phyloP scores from a whole-genome alignment of 768 basidiomycete species.

The Russula abietina region DNA sequence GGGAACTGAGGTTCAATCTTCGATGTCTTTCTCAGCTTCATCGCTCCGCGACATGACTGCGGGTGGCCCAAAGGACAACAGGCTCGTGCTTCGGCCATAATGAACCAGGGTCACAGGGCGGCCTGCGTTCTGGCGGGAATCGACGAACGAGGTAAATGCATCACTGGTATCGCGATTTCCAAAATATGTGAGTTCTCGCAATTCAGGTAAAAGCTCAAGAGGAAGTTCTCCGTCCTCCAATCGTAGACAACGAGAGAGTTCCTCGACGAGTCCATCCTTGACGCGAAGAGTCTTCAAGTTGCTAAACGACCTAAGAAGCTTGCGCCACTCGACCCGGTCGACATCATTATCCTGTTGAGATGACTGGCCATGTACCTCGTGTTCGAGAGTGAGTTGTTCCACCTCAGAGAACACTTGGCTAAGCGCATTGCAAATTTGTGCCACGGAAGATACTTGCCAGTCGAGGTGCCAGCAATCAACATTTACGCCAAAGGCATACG shows the following conservation, averaged over 20 bases:
- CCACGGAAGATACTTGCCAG: not conserved
- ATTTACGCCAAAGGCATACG: not conserved
- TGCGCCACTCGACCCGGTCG: not conserved
- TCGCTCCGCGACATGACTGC: not conserved
- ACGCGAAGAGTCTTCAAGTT: not conserved
- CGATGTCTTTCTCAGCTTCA: too few relatives aligned
- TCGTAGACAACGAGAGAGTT: not conserved
- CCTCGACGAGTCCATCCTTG: not conserved
- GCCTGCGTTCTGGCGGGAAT: constrained; percentile 21
- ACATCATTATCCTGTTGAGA: not conserved
- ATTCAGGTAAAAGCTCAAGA: not conserved
- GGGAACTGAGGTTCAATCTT: too few relatives aligned
- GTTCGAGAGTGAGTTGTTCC: not conserved
- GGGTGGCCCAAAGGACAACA: too few relatives aligned
- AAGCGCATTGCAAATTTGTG: not conserved
- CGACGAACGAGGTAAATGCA: not conserved
- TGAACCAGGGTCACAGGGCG: not conserved
- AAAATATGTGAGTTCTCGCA: not conserved
- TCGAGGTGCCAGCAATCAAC: not conserved
- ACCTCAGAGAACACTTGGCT: not conserved
- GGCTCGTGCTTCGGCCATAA: too few relatives aligned
- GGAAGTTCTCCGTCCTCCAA: not conserved
- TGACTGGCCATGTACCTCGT: too few relatives aligned
- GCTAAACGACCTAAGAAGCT: not conserved
- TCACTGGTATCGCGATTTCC: not conserved